Conservation (phyloP, 495 filamentous ascomycete species). For the Rusavskia elegans region DNA sequence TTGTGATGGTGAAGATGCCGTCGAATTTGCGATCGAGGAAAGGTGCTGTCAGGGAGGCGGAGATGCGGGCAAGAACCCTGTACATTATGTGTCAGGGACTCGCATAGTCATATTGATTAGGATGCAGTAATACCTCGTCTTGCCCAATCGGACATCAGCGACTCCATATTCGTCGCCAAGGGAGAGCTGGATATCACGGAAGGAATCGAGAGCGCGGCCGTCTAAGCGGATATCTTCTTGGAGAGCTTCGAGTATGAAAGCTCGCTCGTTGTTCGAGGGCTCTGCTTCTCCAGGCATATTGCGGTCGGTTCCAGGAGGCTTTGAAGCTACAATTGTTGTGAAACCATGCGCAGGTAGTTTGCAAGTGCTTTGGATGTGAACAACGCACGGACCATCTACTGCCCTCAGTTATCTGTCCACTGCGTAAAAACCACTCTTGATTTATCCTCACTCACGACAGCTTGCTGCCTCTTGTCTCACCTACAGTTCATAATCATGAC, state of each 20-base stretch:
- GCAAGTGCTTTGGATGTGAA: no score
- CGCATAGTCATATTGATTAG: background rate
- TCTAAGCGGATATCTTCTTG: constrained; percentile 66
- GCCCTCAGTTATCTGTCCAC: no score
- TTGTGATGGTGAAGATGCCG: constrained; percentile 78
- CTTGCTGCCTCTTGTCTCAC: no score
- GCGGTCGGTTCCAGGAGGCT: background rate
- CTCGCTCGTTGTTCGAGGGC: constrained; percentile 61
- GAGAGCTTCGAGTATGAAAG: constrained; percentile 61
- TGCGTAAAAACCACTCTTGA: background rate
- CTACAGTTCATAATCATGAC: constrained; percentile 13
- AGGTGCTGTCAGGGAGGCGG: constrained; percentile 72
- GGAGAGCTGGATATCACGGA: constrained; percentile 55
- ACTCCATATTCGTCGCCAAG: constrained; percentile 89
- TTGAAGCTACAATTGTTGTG: no score
- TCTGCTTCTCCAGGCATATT: constrained; percentile 79
- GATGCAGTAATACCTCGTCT: constrained; percentile 51
- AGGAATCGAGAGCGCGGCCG: constrained; percentile 61
- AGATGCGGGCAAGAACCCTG: constrained; percentile 72
- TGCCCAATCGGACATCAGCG: constrained; percentile 76
- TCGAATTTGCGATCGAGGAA: constrained; percentile 83
- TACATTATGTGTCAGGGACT: background rate
- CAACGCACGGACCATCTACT: background rate
- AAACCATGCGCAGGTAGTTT: no score
- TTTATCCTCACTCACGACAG: no score